phyloP scores from a whole-genome alignment of 1,284 basidiomycete genomes.

The Cystobasidium slooffiae region DNA sequence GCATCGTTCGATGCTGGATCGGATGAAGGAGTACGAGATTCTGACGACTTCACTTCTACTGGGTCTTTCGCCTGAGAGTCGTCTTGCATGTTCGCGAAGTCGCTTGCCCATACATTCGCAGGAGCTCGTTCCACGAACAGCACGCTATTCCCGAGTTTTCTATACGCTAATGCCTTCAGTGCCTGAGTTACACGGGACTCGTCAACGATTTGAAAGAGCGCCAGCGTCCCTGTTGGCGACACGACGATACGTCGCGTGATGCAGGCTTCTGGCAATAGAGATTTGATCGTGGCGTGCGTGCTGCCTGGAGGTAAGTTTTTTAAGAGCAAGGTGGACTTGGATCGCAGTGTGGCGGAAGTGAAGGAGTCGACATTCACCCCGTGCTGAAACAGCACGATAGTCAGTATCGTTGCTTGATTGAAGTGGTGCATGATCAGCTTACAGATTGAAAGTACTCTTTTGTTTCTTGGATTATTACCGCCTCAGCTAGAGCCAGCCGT shows the following conservation, averaged over 20 bases:
- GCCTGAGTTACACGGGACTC: constrained; percentile 72
- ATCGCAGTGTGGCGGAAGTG: constrained; percentile 63
- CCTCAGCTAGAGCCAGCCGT: constrained; percentile 93
- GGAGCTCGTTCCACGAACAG: constrained; percentile 94
- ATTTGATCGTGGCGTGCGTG: constrained; percentile 70
- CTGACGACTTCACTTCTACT: background rate
- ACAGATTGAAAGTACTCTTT: constrained; percentile 80
- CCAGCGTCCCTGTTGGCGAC: constrained; percentile 91
- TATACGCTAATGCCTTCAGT: constrained; percentile 82
- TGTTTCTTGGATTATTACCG: constrained; percentile 92
- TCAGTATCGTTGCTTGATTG: background rate
- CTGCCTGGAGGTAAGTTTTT: constrained; percentile 98
- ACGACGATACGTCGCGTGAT: constrained; percentile 75
- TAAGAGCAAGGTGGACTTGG: constrained; percentile 83
- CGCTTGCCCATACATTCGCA: constrained; percentile 65
- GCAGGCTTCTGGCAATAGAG: constrained; percentile 80
- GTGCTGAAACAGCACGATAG: background rate
- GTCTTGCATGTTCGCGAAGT: background rate
- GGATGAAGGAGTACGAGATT: background rate
- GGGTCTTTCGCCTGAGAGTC: background rate
- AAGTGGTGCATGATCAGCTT: constrained; percentile 55
- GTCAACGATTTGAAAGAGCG: constrained; percentile 83
- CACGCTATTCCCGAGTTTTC: constrained; percentile 83
- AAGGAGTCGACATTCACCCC: constrained; percentile 49
- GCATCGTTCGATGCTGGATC: constrained; percentile 60